Conservation (phyloP, 1,139 yeast genomes). For the Debaryomyces fabryi region DNA sequence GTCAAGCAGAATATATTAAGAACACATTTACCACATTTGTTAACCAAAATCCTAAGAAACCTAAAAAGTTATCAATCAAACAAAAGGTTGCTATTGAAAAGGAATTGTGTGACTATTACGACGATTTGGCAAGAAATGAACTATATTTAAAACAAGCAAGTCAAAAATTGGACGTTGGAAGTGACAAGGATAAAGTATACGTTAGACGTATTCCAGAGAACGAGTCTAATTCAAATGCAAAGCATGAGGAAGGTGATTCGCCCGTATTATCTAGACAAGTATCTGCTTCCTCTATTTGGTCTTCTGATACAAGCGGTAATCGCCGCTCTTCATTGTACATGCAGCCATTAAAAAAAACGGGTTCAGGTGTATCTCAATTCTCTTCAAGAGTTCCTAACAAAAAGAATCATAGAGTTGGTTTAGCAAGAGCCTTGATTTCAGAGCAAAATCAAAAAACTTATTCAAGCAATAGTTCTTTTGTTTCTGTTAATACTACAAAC, state of each 20-base stretch:
- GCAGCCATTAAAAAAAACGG: slow-evolving; percentile 35
- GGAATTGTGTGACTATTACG: slow-evolving; percentile 46
- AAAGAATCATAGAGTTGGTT: slow-evolving; percentile 37
- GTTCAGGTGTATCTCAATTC: slow-evolving; percentile 34
- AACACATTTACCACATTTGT: slow-evolving; percentile 55
- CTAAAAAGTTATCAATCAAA: slow-evolving; percentile 37
- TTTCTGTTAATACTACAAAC: slow-evolving; percentile 12
- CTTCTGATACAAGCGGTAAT: slow-evolving; percentile 33
- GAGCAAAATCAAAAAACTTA: slow-evolving; percentile 30
- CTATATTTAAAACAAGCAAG: slow-evolving; percentile 39
- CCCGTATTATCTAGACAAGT: slow-evolving; percentile 32
- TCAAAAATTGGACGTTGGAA: slow-evolving; percentile 12
- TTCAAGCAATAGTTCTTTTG: slow-evolving; percentile 22
- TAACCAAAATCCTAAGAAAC: slow-evolving; percentile 36
- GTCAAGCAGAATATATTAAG: slow-evolving; percentile 53
- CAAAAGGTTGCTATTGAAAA: slow-evolving; percentile 47
- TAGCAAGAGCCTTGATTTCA: slow-evolving; percentile 44
- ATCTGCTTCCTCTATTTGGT: slow-evolving; percentile 43
- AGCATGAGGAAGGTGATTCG: slow-evolving; percentile 8
- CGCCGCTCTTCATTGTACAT: slow-evolving; percentile 32
- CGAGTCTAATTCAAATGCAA: neutral
- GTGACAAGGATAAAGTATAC: slow-evolving; percentile 7
- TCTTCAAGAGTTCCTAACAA: slow-evolving; percentile 19
- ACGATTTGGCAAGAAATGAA: slow-evolving; percentile 41
- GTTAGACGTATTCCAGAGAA: neutral